phyloP scores from a whole-genome alignment of 805 yeast species.

The Suhomyces sp. region DNA sequence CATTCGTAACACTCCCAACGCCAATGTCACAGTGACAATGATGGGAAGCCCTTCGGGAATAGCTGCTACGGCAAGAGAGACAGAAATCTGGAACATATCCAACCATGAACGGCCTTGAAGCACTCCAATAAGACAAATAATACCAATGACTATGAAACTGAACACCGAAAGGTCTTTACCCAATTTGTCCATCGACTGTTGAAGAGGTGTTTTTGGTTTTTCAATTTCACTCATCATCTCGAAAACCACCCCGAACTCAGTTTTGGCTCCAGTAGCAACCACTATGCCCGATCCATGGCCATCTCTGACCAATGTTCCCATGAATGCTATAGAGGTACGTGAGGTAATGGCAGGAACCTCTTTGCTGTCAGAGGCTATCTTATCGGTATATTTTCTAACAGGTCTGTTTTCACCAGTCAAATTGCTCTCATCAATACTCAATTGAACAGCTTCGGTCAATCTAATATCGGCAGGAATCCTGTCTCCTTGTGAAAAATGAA shows the following conservation, averaged over 20 bases:
- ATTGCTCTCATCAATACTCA: conserved; percentile 88
- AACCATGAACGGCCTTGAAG: conserved; percentile 92
- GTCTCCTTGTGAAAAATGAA: conserved; percentile 88
- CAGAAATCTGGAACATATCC: conserved; percentile 97
- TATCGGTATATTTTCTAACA: conserved; percentile 59
- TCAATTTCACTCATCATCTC: conserved; percentile 94
- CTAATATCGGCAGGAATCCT: conserved; percentile 95
- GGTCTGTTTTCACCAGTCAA: conserved; percentile 95
- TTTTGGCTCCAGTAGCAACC: conserved; percentile 81
- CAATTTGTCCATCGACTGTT: conserved; percentile 89
- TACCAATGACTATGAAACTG: conserved; percentile 83
- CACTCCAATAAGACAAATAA: conserved; percentile 88
- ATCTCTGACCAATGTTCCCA: conserved; percentile 96
- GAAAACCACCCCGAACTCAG: conserved; percentile 93
- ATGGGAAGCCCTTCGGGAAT: conserved; percentile 99
- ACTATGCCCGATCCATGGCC: conserved; percentile 96
- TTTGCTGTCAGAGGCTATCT: conserved; percentile 31
- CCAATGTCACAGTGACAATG: conserved; percentile 95
- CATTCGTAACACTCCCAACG: conserved; percentile 95
- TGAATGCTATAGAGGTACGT: conserved; percentile 78
- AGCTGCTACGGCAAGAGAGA: conserved; percentile 97
- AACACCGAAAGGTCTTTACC: conserved; percentile 87
- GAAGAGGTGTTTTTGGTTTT: conserved; percentile 97
- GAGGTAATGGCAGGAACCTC: conserved; percentile 57
- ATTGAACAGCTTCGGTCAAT: conserved; percentile 70